These are phyloP conservation scores for Conidiobolus incongruus DNA, from an alignment of 371 early-diverging fungal species.

Conservation along the genomic window DNA sequence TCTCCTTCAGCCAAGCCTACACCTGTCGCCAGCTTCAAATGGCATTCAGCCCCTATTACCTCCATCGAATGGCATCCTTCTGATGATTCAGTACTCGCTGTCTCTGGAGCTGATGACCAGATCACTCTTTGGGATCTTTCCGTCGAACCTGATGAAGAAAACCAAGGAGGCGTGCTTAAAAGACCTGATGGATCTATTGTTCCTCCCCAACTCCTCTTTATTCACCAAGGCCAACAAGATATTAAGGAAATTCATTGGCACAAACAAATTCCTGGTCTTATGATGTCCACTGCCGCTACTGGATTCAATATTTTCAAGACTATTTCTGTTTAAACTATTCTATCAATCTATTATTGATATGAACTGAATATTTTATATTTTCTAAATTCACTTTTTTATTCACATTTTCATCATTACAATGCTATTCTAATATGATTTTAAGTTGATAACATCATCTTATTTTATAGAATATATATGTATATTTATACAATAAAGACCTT, in stretches of 20 bases:
- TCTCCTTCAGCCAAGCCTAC: slow-evolving; percentile 14
- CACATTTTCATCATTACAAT: no score
- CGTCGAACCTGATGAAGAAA: slow-evolving; percentile 83
- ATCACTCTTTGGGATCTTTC: slow-evolving; percentile 93
- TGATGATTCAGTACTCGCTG: slow-evolving; percentile 82
- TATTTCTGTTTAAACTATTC: slow-evolving; percentile 35
- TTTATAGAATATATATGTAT: no score
- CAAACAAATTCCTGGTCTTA: slow-evolving; percentile 68
- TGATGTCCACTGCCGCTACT: slow-evolving; percentile 64
- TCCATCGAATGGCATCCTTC: slow-evolving; percentile 93
- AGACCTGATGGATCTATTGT: slow-evolving; percentile 22
- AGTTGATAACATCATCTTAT: no score
- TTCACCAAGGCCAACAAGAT: slow-evolving; percentile 81
- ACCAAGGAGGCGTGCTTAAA: slow-evolving; percentile 18
- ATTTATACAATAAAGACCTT: no score
- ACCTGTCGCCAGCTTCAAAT: slow-evolving; percentile 87
- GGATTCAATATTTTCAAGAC: slow-evolving; percentile 95
- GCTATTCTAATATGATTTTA: no score
- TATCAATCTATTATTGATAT: no score
- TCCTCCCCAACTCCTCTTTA: slow-evolving; percentile 88
- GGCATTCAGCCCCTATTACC: slow-evolving; percentile 84
- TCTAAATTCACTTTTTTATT: no score
- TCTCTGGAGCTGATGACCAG: slow-evolving; percentile 87
- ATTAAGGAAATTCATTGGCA: slow-evolving; percentile 96
- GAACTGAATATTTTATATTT: no score